Evolutionary conservation across 208 protist species (phyloP).

Genomic region (Acanthamoeba healyi): DNA sequence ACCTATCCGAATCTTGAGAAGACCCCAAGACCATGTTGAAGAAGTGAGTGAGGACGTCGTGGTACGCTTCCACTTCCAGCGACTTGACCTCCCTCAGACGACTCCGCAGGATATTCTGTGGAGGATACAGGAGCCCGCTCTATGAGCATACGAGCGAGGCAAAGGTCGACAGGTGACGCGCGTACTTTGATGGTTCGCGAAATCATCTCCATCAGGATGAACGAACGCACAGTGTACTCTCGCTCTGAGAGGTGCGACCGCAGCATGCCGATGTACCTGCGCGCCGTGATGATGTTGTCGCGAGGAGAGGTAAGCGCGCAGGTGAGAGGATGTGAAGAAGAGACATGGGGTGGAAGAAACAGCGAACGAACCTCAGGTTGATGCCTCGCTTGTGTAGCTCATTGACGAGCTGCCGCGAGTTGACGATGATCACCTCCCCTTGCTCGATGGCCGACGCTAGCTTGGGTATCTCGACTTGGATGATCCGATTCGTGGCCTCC

Average conservation of each 20-base stretch:
- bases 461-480: not conserved
- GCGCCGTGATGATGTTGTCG: not conserved
- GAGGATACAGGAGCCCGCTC: no score
- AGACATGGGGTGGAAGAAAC: not conserved
- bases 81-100: constrained; percentile 23
- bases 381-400: constrained; percentile 51
- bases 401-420: constrained; percentile 12
- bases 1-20: constrained; percentile 42
- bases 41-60: not conserved
- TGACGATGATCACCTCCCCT: constrained; percentile 50
- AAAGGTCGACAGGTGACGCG: no score
- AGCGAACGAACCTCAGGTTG: not conserved
- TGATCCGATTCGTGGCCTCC: constrained; percentile 6
- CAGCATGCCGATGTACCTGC: constrained; percentile 1
- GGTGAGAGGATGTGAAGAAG: not conserved
- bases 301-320: not conserved
- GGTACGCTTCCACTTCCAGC: not conserved
- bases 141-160: no score
- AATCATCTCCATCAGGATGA: constrained; percentile 71
- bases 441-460: constrained; percentile 31
- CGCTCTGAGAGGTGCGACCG: constrained; percentile 8
- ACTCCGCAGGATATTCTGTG: constrained; percentile 45
- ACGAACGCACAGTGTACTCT: not conserved
- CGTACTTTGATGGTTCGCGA: constrained; percentile 59
- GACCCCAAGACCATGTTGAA: constrained; percentile 68